phyloP scores from a whole-genome alignment of 2,329 filamentous ascomycete genomes.

The Cladophialophora chaetospira region DNA sequence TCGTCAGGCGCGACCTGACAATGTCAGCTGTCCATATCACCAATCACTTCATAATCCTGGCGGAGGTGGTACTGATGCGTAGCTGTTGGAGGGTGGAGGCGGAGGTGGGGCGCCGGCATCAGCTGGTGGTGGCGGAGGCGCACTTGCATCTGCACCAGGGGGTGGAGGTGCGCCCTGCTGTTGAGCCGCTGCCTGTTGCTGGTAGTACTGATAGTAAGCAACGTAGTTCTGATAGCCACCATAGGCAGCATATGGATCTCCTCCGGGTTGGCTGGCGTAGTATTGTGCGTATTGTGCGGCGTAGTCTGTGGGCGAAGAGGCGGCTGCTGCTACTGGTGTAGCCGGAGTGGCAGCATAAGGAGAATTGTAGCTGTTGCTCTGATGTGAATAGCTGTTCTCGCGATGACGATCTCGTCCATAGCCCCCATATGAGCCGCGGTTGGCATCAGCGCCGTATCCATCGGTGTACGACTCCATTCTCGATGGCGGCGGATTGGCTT shows the following conservation, averaged over 20 bases:
- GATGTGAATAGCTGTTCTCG: conserved; percentile 46
- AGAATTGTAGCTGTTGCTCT: conserved; percentile 43
- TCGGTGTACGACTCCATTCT: conserved; percentile 48
- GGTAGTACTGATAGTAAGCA: conserved; percentile 68
- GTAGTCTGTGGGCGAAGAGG: conserved; percentile 63
- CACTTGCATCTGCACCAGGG: conserved; percentile 58
- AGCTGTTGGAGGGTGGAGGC: conserved; percentile 15
- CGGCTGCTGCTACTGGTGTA: conserved; percentile 38
- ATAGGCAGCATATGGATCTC: conserved; percentile 77
- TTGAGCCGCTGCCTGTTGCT: conserved; percentile 61
- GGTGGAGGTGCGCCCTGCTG: conserved; percentile 48
- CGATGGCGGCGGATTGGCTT: conserved; percentile 70
- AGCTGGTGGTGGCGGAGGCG: conserved; percentile 22
- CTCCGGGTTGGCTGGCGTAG: conserved; percentile 49
- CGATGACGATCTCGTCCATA: conserved; percentile 53
- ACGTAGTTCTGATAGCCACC: conserved; percentile 79
- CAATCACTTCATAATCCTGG: conserved; percentile 26
- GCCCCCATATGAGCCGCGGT: conserved; percentile 48
- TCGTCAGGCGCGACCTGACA: conserved; percentile 16
- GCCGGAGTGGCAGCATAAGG: conserved; percentile 32
- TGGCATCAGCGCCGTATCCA: conserved; percentile 54
- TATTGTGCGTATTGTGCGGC: conserved; percentile 78
- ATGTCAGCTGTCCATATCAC: conserved; percentile 19
- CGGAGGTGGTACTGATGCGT: conserved; percentile 28
- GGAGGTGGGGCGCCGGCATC: conserved; percentile 19